A percentile compares a stretch with the other conserved stretches of the same genome.
Evolutionary conservation across 169 alveolate genomes (phyloP).

Genomic region (Plasmodium billcollinsi): DNA sequence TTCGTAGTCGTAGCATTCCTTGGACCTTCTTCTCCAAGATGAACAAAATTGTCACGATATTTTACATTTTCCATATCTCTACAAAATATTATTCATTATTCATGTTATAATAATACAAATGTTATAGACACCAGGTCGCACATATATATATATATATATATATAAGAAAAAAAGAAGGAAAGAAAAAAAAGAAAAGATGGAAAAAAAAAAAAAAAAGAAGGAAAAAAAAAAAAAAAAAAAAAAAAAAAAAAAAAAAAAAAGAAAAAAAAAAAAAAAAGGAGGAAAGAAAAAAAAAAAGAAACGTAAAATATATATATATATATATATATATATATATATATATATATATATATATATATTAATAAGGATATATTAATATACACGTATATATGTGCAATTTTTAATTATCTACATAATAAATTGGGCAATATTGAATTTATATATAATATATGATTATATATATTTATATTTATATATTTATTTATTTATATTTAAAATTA

Average conservation of each 20-base stretch:
- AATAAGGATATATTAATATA: not conserved
- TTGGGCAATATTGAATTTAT: no score
- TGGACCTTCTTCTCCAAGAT: conserved; percentile 53
- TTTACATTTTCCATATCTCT: conserved; percentile 41
- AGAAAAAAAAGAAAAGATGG: no score
- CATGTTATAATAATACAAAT: not conserved
- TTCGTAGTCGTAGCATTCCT: conserved; percentile 71
- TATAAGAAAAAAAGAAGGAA: not conserved
- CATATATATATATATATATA: conserved; percentile 6
- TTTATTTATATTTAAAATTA: no score
- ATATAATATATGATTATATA: no score
- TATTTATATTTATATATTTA: no score
- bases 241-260: no score
- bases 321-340: not conserved
- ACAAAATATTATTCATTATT: not conserved
- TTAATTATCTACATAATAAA: no score
- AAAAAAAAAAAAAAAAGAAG: no score
- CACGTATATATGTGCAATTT: no score
- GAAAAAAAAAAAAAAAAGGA: no score
- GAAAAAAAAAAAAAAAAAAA: no score
- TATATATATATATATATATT: not conserved
- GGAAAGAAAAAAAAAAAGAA: no score
- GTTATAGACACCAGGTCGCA: not conserved
- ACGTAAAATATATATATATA: not conserved
- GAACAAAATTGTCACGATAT: conserved; percentile 36